These are phyloP conservation scores for Apophysomyces trapeziformis DNA, from an alignment of 371 early-diverging fungal genomes.

Conservation along the genomic window DNA sequence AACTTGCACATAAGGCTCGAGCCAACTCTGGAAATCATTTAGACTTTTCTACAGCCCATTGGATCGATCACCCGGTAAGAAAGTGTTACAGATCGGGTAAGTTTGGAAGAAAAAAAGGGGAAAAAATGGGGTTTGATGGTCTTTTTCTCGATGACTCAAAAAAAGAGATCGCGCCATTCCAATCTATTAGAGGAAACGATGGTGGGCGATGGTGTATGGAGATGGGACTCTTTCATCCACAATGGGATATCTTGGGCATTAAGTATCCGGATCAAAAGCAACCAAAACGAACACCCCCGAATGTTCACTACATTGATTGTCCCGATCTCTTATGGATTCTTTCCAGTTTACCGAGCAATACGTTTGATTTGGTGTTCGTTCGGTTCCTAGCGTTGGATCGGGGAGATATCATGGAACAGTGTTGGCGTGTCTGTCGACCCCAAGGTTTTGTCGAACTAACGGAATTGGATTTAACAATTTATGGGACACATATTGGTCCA, in stretches of 20 bases:
- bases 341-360: background rate
- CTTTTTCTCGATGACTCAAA: background rate
- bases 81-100: slow-evolving; percentile 1
- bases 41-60: slow-evolving; percentile 23
- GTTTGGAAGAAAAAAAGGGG: background rate
- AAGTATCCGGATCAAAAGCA: slow-evolving; percentile 15
- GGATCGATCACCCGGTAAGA: slow-evolving; percentile 8
- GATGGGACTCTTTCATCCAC: slow-evolving; percentile 19
- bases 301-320: background rate
- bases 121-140: too few relatives aligned
- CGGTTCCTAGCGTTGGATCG: background rate
- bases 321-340: background rate
- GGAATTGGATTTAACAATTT: slow-evolving; percentile 1
- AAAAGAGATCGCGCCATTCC: background rate
- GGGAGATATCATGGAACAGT: background rate
- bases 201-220: slow-evolving; percentile 28
- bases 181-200: background rate
- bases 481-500: background rate
- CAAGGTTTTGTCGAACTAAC: slow-evolving; percentile 4
- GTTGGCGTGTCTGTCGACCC: slow-evolving; percentile 2
- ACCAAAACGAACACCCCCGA: slow-evolving; percentile 10
- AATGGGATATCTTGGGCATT: slow-evolving; percentile 22
- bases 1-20: background rate
- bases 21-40: background rate
- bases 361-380: background rate